These are phyloP conservation scores for Phytopythium mirpurense DNA, from an alignment of 352 stramenopile species.

Conservation along the genomic window DNA sequence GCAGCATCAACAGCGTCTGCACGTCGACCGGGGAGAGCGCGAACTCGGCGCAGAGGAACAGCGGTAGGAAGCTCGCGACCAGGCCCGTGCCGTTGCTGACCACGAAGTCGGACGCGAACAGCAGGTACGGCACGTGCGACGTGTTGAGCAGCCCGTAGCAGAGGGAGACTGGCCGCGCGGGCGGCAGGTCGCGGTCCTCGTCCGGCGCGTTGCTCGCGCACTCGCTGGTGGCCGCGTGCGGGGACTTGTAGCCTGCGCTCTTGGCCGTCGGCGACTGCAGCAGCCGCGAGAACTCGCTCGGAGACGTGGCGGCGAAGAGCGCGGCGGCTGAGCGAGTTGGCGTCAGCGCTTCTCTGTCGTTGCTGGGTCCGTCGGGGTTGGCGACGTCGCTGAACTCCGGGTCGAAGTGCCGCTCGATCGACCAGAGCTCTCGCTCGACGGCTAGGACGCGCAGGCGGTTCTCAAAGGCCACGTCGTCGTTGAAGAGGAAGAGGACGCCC, in stretches of 20 bases:
- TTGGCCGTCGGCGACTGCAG: slow-evolving; percentile 11
- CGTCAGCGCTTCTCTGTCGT: slow-evolving; percentile 1
- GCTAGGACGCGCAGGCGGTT: slow-evolving; percentile 46
- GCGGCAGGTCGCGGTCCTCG: slow-evolving; percentile 2
- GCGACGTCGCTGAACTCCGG: slow-evolving; percentile 41
- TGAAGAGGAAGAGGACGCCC: slow-evolving; percentile 66
- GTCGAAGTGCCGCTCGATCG: slow-evolving; percentile 62
- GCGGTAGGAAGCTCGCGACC: slow-evolving; percentile 49
- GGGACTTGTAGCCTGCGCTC: background rate
- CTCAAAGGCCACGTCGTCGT: slow-evolving; percentile 74
- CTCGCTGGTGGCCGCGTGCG: slow-evolving; percentile 11
- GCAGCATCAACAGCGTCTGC: slow-evolving; percentile 46
- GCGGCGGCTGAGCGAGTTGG: slow-evolving; percentile 2
- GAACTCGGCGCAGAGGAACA: slow-evolving; percentile 65
- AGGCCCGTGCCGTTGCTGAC: slow-evolving; percentile 61
- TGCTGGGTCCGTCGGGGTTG: slow-evolving; percentile 6
- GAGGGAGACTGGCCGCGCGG: slow-evolving; percentile 5
- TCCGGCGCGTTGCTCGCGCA: slow-evolving; percentile 11
- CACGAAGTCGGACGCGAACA: slow-evolving; percentile 67
- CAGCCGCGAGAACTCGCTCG: slow-evolving; percentile 31
- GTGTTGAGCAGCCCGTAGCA: slow-evolving; percentile 30
- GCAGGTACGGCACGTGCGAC: slow-evolving; percentile 47
- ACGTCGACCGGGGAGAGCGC: slow-evolving; percentile 45
- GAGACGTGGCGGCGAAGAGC: slow-evolving; percentile 5
- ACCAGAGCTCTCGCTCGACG: slow-evolving; percentile 54